Conservation (phyloP, 2,329 filamentous ascomycete genomes). For the Pseudopyricularia javanii region DNA sequence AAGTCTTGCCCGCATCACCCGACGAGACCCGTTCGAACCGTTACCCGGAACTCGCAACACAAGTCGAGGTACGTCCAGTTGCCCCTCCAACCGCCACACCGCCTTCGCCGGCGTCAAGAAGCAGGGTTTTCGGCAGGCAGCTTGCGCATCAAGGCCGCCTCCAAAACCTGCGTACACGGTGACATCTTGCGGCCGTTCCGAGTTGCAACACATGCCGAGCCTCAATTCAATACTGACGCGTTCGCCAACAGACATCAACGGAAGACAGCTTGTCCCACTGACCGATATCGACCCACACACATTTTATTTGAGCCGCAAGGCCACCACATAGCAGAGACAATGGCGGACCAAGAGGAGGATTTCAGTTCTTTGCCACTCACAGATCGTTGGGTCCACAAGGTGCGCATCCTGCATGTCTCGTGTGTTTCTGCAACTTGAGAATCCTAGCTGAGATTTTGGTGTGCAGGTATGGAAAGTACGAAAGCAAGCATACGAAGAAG, state of each 20-base stretch:
- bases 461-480: slow-evolving; percentile 84
- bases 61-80: not conserved
- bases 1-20: too few relatives aligned
- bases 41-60: not conserved
- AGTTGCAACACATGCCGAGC: not conserved
- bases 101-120: not conserved
- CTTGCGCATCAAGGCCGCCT: not conserved
- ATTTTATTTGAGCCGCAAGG: not conserved
- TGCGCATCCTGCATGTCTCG: slow-evolving; percentile 16
- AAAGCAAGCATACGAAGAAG: slow-evolving; percentile 90
- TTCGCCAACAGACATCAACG: not conserved
- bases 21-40: too few relatives aligned
- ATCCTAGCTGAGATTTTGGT: not conserved
- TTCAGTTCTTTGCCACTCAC: slow-evolving; percentile 65
- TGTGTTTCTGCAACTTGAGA: not conserved
- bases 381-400: slow-evolving; percentile 77
- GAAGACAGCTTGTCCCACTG: not conserved
- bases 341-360: slow-evolving; percentile 78
- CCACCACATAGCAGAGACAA: slow-evolving; percentile 18
- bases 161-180: not conserved
- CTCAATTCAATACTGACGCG: not conserved
- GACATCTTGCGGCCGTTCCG: not conserved
- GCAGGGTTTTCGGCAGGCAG: not conserved
- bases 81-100: not conserved
- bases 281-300: not conserved